These are phyloP conservation scores for Tolypocladium guangdongense DNA, from an alignment of 2,329 filamentous ascomycete genomes.

Conservation along the genomic window DNA sequence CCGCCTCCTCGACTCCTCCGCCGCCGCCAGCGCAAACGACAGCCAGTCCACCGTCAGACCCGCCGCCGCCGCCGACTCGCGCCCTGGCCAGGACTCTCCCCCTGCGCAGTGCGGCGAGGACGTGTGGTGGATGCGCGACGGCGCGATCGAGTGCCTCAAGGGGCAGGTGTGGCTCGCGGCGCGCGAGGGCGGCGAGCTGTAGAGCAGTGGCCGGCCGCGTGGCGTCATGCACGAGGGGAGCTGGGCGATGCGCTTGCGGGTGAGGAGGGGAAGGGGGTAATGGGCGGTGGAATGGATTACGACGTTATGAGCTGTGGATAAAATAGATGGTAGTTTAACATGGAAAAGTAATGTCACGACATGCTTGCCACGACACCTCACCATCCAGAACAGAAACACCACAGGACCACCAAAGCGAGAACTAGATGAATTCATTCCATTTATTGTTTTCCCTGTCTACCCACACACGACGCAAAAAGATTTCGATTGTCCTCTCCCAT, in stretches of 20 bases:
- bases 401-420: not conserved
- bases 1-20: conserved; percentile 14
- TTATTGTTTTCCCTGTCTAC: not conserved
- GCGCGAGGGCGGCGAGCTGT: conserved; percentile 20
- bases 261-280: conserved; percentile 1
- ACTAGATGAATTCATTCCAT: not conserved
- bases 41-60: conserved; percentile 23
- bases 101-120: conserved; percentile 16
- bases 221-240: not conserved
- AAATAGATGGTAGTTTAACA: not conserved
- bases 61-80: conserved; percentile 7
- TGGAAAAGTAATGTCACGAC: not conserved
- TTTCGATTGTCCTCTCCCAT: not conserved
- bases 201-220: conserved; percentile 2
- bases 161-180: conserved; percentile 42
- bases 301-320: conserved; percentile 1
- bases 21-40: conserved; percentile 13
- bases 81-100: not conserved
- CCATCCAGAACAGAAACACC: not conserved
- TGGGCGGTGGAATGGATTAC: conserved; percentile 8
- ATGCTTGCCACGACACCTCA: no score
- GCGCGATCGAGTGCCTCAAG: conserved; percentile 43
- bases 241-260: not conserved
- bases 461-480: not conserved
- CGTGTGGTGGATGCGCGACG: conserved; percentile 45